A percentile compares a stretch with the other conserved stretches of the same genome.
These are phyloP conservation scores for Fraxinus dipetala DNA, from an alignment of 305 asterid genomes.

Conservation along the genomic window DNA sequence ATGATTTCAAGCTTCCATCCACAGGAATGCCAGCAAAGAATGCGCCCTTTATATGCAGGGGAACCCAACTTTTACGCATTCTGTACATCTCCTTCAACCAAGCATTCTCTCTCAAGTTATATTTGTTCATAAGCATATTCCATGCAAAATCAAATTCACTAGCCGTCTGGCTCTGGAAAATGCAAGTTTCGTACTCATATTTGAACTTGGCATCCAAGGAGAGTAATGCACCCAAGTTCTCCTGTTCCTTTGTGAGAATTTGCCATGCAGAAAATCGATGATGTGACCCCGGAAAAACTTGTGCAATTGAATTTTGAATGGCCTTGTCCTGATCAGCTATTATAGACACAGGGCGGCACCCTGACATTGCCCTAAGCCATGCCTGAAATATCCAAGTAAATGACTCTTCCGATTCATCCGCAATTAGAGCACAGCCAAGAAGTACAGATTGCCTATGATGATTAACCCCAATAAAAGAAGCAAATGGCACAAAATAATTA, in stretches of 20 bases:
- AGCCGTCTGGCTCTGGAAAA: conserved; percentile 72
- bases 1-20: conserved; percentile 72
- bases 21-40: conserved; percentile 89
- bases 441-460: conserved; percentile 88
- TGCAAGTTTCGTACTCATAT: conserved; percentile 75
- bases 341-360: conserved; percentile 65
- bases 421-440: conserved; percentile 86
- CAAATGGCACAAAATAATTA: conserved; percentile 62
- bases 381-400: conserved; percentile 86
- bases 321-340: conserved; percentile 76
- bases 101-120: conserved; percentile 54
- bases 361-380: conserved; percentile 77
- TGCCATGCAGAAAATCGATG: conserved; percentile 84
- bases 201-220: conserved; percentile 73
- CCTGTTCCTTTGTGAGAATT: conserved; percentile 64
- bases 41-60: conserved; percentile 61
- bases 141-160: conserved; percentile 86
- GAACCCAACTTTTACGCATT: conserved; percentile 84
- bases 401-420: conserved; percentile 85
- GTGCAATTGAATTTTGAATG: conserved; percentile 62
- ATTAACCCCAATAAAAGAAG: conserved; percentile 78
- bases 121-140: conserved; percentile 69
- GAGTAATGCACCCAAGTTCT: conserved; percentile 56
- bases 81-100: conserved; percentile 86
- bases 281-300: conserved; percentile 72